Evolutionary conservation across 805 yeast genomes (phyloP), one percentile per base, ranked within the genome.

Genomic region (Kodamaea sagamina): DNA sequence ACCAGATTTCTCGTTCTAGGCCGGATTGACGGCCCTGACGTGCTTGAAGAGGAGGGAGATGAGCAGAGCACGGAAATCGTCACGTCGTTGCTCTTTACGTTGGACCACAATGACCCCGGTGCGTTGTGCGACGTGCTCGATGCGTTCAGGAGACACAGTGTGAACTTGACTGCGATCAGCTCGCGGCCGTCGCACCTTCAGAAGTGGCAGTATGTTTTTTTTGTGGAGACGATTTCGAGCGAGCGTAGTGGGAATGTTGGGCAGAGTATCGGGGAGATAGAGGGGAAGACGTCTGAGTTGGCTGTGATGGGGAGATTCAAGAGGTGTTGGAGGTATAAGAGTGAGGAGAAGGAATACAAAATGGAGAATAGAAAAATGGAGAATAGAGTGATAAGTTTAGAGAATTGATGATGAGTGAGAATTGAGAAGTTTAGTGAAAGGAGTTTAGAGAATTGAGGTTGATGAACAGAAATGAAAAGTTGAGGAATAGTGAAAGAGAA

Each of bases 151-250:
- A 58, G 66, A 11, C 67, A 78, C 52, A 67, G 74, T 15, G 65
- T 89, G 45, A 86, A 85, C 55, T 68, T 89, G 67, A 78, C 82
- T 4, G 74, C 86, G 4, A 86, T 89, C 39, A 78, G 81, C 28
- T 84, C 96, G 3, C 72, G 97, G 52, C 97, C 97, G 0, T 79
- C 86, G 4, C 72, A 77, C 8, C 59, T 72, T 24, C 64, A 71
- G 39, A 77, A 80, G 25, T 89, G 97, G 97, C 83, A 83, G 49
- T 87, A 89, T 54, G 81, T 85, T 2, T 89, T 87, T 63, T 89
- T 86, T 54, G 77, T 86, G 8, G 97, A 89, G 56, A 77, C 40
- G 21, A 71, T 75, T 60, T 79, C 81, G 3, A 56, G 68, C 39
- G 48, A 51, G 2, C 47, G 50, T 17, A 55, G 65, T 15, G 49